A percentile compares a stretch with the other conserved stretches of the same genome.
These are phyloP conservation scores for Quercus bicolor DNA, from an alignment of 306 rosid species.

Conservation along the genomic window DNA sequence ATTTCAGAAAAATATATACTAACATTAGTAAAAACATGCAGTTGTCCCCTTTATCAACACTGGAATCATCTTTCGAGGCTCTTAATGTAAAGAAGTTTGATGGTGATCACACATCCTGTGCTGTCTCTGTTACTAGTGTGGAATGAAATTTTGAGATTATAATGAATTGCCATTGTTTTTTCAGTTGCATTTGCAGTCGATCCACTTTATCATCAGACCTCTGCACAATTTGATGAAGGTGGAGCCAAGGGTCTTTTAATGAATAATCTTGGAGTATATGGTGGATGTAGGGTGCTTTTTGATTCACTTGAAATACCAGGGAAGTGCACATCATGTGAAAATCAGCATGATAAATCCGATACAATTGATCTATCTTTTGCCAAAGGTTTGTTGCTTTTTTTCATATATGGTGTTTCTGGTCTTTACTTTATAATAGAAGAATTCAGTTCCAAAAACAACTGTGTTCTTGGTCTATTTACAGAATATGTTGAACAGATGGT, in stretches of 20 bases:
- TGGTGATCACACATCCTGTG: conserved; percentile 54
- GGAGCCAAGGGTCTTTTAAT: conserved; percentile 94
- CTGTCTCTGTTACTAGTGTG: conserved; percentile 16
- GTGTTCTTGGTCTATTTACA: conserved; percentile 21
- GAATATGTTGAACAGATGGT: conserved; percentile 80
- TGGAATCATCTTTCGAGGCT: conserved; percentile 85
- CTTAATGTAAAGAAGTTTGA: conserved; percentile 91
- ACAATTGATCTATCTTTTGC: conserved; percentile 81
- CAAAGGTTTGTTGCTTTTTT: conserved; percentile 54
- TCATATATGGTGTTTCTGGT: conserved; percentile 20
- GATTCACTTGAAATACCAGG: conserved; percentile 85
- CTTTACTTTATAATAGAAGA: conserved; percentile 16
- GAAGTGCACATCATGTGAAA: conserved; percentile 49
- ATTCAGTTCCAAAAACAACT: conserved; percentile 8
- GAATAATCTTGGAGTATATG: conserved; percentile 90
- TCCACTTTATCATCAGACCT: conserved; percentile 92
- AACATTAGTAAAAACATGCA: conserved; percentile 45
- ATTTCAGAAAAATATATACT: conserved; percentile 18
- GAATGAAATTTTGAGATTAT: conserved; percentile 21
- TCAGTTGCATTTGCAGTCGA: conserved; percentile 95
- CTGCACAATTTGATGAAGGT: conserved; percentile 97
- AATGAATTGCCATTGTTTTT: conserved; percentile 31
- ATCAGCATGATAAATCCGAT: conserved; percentile 53
- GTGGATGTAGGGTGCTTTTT: conserved; percentile 82
- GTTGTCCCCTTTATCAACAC: conserved; percentile 86